Base-by-base conservation (phyloP, 495 filamentous ascomycete genomes). In the Aspergillus kassunensis region DNA sequence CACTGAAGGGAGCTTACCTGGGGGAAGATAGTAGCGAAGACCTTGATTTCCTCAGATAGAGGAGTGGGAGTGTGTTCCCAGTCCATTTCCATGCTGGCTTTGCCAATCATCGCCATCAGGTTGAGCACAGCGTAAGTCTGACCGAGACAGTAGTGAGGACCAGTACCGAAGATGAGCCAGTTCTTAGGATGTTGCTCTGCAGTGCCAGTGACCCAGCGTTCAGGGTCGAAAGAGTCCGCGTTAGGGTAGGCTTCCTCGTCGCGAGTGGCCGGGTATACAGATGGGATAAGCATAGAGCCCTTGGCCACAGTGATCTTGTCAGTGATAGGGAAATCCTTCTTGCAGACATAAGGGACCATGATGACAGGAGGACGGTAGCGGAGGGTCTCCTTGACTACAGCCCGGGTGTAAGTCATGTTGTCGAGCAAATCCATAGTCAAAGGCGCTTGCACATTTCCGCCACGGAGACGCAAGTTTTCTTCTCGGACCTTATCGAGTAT, bases 21-120 rank as follows among this genome's bases (percentile, higher is more conserved):
- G 43, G 93, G 93, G 79, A 98, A 98, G 51, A 98, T 93, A 20
- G 90, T 96, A 9, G 95, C 93, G 72, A 98, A 98, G 49, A 97
- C 92, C 78, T 96, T 91, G 69, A 98, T 97, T 65, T 95, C 84
- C 73, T 98, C 95, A 0, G 89, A 95, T 40, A 73, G 50, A 0
- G 83, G 78, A 15, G 93, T 98, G 12, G 86, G 64, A 60, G 87
- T 80, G 69, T 98, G 93, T 69, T 84, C 80, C 93, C 93, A 98
- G 68, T 97, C 85, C 60, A 97, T 76, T 58, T 84, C 76, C 66
- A 96, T 77, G 60, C 89, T 88, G n/a, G 95, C 89, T 78, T 95
- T 97, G 44, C 91, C 92, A 63, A 98, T 81, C 81, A 97, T 89
- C 4, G 88, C 82, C 65, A 87, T 92, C 56, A 98, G 76, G 62